These are phyloP conservation scores for Ammopiptanthus mongolicus DNA, from an alignment of 306 rosid species.

Conservation along the genomic window DNA sequence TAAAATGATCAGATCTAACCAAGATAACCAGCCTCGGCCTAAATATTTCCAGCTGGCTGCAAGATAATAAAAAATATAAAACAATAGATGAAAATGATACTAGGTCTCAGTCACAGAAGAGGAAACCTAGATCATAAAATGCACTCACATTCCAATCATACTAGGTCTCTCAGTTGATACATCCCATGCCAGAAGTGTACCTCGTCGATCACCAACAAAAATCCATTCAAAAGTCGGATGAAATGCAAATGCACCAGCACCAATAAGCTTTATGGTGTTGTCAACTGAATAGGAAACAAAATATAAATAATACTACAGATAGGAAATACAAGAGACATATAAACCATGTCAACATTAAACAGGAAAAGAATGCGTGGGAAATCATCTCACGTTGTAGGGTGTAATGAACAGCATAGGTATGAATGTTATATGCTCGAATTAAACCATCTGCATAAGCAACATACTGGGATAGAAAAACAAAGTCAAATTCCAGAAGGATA, in stretches of 20 bases:
- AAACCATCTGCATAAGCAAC: constrained; percentile 92
- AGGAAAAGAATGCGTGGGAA: constrained; percentile 17
- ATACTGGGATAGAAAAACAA: constrained; percentile 50
- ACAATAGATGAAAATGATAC: neutral
- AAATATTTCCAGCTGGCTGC: neutral
- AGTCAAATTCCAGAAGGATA: constrained; percentile 6
- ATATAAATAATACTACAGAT: constrained; percentile 16
- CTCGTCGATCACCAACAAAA: constrained; percentile 94
- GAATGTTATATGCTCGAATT: constrained; percentile 93
- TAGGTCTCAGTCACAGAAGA: neutral
- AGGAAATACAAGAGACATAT: neutral
- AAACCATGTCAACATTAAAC: constrained; percentile 16
- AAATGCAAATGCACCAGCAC: constrained; percentile 97
- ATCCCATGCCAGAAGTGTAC: constrained; percentile 96
- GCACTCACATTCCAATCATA: constrained; percentile 99
- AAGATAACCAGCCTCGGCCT: constrained; percentile 4
- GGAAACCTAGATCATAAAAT: constrained; percentile 32
- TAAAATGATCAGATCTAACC: constrained; percentile 22
- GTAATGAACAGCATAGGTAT: constrained; percentile 89
- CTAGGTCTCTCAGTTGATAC: constrained; percentile 89
- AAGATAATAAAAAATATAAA: constrained; percentile 5
- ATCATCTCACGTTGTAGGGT: constrained; percentile 78
- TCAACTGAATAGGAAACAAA: constrained; percentile 57
- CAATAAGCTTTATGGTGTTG: constrained; percentile 81
- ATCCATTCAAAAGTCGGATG: constrained; percentile 97